Evolutionary conservation across 331 rosid genomes (phyloP).

Genomic region (Acacia pycnantha): DNA sequence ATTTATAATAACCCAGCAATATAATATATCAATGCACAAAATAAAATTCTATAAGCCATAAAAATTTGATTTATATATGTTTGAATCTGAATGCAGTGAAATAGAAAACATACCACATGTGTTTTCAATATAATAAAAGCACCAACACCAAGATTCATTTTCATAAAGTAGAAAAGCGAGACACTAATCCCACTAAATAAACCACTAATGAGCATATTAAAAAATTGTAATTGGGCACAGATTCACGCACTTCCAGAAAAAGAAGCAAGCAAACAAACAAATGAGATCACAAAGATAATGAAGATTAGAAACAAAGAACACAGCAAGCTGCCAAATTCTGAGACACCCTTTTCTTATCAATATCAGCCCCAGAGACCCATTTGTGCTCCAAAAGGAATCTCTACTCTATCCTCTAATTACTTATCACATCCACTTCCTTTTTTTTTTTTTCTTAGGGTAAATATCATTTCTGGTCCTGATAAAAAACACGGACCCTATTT

Average conservation of each 20-base stretch:
- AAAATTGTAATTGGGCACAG: background rate
- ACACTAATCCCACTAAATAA: background rate
- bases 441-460: no score
- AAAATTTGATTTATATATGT: no score
- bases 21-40: no score
- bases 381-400: slow-evolving; percentile 48
- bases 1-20: background rate
- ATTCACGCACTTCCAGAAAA: background rate
- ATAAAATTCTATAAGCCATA: no score
- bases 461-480: no score
- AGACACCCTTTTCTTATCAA: slow-evolving; percentile 34
- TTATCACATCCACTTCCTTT: background rate
- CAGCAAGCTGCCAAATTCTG: slow-evolving; percentile 56
- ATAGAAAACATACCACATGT: background rate
- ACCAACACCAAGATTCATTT: background rate
- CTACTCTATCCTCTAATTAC: background rate
- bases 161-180: background rate
- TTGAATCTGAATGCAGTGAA: background rate
- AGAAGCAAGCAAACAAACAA: slow-evolving; percentile 6
- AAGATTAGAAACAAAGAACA: slow-evolving; percentile 48
- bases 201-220: background rate
- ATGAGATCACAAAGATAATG: slow-evolving; percentile 26
- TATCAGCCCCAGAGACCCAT: background rate
- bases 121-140: background rate
- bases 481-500: no score